Base-by-base conservation (phyloP, 257 asterid species). In the Lantana camara region DNA sequence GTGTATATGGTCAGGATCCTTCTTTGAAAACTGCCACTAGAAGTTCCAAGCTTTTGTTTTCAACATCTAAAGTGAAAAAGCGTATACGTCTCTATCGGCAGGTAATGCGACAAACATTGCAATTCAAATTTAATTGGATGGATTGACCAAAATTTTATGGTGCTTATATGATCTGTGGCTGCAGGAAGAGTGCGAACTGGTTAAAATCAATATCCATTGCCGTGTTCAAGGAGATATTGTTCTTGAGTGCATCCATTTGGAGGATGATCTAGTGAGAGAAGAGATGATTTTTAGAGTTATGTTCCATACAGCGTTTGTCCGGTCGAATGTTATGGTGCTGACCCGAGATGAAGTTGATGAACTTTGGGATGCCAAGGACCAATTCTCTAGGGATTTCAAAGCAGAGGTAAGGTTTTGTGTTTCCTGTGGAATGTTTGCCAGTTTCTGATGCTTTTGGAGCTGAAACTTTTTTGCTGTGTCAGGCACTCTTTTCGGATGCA, bases 201-300 rank as follows among this genome's bases (percentile, higher is more conserved):
- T 90, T 70, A 91, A 88, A 79, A 75, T 94, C 47, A 85, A 91
- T 77, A 82, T 94, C 11, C 83, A 72, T 60, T 77, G 80, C 73
- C 94, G 84, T 48, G 82, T 91, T 66, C 95, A 85, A 79, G 96
- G 99, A 57, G 99, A 94, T 79, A 76, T 88, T 70, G 96, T 94
- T 70, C 85, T 94, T 35, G 99, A 94, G 81, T 94, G 96, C 69
- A 80, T 88, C 70, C 99, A 94, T 77, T 75, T 90, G 68, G 95
- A 90, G 66, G 96, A 88, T 64, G 96, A 86, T 74, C 76, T 88
- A 45, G 82, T 73, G 75, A 78, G 84, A 82, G 99, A 94, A 73
- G 96, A 90, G 79, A 86, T 83, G 78, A 88, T 94, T 67, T 91
- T 88, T 37, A 88, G 96, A 76, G 84, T 86, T 58, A 88, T 94